Evolutionary conservation across 495 filamentous ascomycete species (phyloP).

Genomic region (Aspergillus saccharolyticus): DNA sequence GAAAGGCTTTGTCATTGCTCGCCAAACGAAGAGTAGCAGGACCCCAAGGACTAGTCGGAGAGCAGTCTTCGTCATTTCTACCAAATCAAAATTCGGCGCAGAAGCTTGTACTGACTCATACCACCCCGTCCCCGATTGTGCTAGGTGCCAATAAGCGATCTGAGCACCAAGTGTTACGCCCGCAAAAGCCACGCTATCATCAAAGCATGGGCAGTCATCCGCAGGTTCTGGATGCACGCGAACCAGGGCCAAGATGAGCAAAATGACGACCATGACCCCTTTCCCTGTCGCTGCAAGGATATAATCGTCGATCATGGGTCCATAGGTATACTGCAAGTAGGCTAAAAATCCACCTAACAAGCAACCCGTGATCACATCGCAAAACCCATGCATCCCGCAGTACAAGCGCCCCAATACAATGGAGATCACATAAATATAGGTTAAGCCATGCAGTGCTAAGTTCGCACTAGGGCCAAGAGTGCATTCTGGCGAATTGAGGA

Average conservation of each 20-base stretch:
- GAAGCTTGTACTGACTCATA: slow-evolving; percentile 54
- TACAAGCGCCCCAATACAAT: slow-evolving; percentile 88
- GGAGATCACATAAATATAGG: slow-evolving; percentile 81
- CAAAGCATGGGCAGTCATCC: slow-evolving; percentile 95
- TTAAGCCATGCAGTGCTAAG: slow-evolving; percentile 56
- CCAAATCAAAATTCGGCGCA: slow-evolving; percentile 51
- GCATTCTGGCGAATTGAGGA: slow-evolving; percentile 53
- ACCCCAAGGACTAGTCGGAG: slow-evolving; percentile 74
- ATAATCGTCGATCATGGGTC: slow-evolving; percentile 60
- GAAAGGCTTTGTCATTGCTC: slow-evolving; percentile 78
- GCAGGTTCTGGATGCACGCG: slow-evolving; percentile 93
- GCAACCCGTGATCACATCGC: slow-evolving; percentile 79
- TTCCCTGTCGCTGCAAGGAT: slow-evolving; percentile 45
- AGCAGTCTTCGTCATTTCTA: slow-evolving; percentile 57
- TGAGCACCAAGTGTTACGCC: slow-evolving; percentile 81
- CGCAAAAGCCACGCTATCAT: slow-evolving; percentile 91
- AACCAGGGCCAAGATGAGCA: slow-evolving; percentile 68
- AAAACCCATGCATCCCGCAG: slow-evolving; percentile 97
- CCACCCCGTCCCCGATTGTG: slow-evolving; percentile 50
- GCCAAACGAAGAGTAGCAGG: slow-evolving; percentile 78
- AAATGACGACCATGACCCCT: slow-evolving; percentile 53
- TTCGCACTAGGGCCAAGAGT: slow-evolving; percentile 47
- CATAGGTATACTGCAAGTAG: slow-evolving; percentile 66
- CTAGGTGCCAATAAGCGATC: slow-evolving; percentile 75
- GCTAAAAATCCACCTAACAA: slow-evolving; percentile 65